Conservation (phyloP, 2,329 filamentous ascomycete species). For the Knoxdaviesia capensis region DNA sequence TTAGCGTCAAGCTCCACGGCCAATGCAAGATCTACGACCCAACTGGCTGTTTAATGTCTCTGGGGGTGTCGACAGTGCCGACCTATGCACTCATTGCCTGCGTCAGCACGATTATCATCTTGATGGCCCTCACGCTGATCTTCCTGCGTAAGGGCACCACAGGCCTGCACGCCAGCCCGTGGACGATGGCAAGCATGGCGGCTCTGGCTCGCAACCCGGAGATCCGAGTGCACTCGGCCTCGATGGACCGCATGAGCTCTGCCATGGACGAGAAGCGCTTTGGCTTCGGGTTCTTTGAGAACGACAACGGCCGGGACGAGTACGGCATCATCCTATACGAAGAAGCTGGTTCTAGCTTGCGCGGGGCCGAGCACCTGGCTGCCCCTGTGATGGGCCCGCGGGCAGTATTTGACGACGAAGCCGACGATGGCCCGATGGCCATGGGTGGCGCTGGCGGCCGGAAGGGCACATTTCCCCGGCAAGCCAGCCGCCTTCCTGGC, state of each 20-base stretch:
- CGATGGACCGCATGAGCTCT: conserved; percentile 6
- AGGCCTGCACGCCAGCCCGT: conserved; percentile 18
- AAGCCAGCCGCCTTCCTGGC: no score
- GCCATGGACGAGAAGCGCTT: conserved; percentile 8
- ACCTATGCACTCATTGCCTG: conserved; percentile 14
- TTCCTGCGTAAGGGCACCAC: conserved; percentile 15
- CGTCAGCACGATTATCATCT: conserved; percentile 11
- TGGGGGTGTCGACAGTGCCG: conserved; percentile 14
- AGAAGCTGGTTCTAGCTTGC: conserved; percentile 8
- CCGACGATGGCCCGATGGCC: conserved; percentile 1
- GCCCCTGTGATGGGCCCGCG: no score
- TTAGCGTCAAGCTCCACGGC: conserved; percentile 17
- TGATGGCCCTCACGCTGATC: conserved; percentile 10
- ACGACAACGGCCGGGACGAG: conserved; percentile 8
- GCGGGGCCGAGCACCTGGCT: no score
- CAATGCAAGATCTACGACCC: conserved; percentile 12
- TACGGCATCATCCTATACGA: conserved; percentile 13
- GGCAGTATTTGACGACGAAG: no score
- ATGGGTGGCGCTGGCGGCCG: background rate
- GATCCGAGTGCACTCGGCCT: conserved; percentile 8
- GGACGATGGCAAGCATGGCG: conserved; percentile 17
- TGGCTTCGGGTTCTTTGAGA: conserved; percentile 11
- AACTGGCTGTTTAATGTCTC: conserved; percentile 12
- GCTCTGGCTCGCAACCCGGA: conserved; percentile 13
- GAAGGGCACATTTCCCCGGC: no score